Percentiles rank a stretch among this genome's conserved stretches.
Conservation (phyloP, 805 yeast genomes). For the Teunomyces lycoperdinae region DNA sequence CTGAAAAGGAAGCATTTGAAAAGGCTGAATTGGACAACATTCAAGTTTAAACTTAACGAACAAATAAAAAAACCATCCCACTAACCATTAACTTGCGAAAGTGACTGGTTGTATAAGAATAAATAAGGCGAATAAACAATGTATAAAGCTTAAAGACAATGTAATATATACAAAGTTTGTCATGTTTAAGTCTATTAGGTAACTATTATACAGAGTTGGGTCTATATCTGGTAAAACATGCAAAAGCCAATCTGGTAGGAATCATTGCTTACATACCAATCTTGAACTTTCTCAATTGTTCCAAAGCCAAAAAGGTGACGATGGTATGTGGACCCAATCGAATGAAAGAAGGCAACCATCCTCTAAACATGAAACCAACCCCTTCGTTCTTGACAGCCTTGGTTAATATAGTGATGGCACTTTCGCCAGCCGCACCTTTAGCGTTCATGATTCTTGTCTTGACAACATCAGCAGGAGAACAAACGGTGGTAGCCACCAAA, state of each 20-base stretch:
- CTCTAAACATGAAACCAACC: conserved; percentile 76
- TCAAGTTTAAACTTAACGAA: conserved; percentile 18
- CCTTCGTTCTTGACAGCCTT: conserved; percentile 69
- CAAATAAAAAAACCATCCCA: not conserved
- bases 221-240: not conserved
- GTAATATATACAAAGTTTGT: not conserved
- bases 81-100: too few species aligned
- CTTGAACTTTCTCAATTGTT: conserved; percentile 55
- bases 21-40: conserved; percentile 86
- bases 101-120: not conserved
- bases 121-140: not conserved
- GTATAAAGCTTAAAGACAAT: not conserved
- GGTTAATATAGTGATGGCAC: conserved; percentile 50
- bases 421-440: conserved; percentile 38
- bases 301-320: conserved; percentile 64
- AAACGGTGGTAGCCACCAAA: conserved; percentile 83
- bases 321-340: conserved; percentile 83
- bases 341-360: conserved; percentile 86
- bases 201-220: not conserved
- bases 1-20: conserved; percentile 88
- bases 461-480: conserved; percentile 90
- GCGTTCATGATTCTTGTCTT: conserved; percentile 86
- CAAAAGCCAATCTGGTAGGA: not conserved
- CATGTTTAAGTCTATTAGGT: not conserved
- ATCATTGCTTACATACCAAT: conserved; percentile 41